These are phyloP conservation scores for Austropuccinia psidii DNA, from an alignment of 1,284 basidiomycete genomes.

Conservation along the genomic window DNA sequence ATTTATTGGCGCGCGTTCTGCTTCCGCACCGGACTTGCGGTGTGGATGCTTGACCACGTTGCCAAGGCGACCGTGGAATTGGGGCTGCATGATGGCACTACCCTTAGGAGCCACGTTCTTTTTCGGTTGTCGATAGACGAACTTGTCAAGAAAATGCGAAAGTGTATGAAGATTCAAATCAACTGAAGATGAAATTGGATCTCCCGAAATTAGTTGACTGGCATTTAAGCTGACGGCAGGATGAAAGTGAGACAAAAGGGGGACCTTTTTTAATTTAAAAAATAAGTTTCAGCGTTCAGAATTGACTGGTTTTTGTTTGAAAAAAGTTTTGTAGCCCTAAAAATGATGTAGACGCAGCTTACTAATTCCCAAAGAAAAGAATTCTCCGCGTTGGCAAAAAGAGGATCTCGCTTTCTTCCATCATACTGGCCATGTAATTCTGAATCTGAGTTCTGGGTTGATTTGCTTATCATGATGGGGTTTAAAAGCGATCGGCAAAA, in stretches of 20 bases:
- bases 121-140: constrained; percentile 94
- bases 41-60: constrained; percentile 45
- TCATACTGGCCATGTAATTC: constrained; percentile 59
- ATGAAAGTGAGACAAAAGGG: constrained; percentile 79
- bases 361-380: constrained; percentile 87
- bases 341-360: constrained; percentile 46
- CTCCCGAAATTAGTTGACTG: constrained; percentile 64
- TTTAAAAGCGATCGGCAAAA: too few species aligned
- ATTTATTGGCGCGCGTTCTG: constrained; percentile 55
- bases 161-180: constrained; percentile 85
- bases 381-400: constrained; percentile 71
- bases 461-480: too few species aligned
- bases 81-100: constrained; percentile 91
- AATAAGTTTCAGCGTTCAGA: too few species aligned
- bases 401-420: constrained; percentile 80
- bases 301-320: too few species aligned
- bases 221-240: constrained; percentile 83
- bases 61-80: constrained; percentile 53
- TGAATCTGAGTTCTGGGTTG: too few species aligned
- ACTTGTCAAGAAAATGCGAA: constrained; percentile 78
- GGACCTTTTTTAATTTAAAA: constrained; percentile 54
- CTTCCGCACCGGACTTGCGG: constrained; percentile 57
- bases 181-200: constrained; percentile 58
- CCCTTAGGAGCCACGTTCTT: constrained; percentile 64
- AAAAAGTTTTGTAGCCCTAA: too few species aligned